phyloP scores from a whole-genome alignment of 352 stramenopile genomes.

The Phytophthora sp. region DNA sequence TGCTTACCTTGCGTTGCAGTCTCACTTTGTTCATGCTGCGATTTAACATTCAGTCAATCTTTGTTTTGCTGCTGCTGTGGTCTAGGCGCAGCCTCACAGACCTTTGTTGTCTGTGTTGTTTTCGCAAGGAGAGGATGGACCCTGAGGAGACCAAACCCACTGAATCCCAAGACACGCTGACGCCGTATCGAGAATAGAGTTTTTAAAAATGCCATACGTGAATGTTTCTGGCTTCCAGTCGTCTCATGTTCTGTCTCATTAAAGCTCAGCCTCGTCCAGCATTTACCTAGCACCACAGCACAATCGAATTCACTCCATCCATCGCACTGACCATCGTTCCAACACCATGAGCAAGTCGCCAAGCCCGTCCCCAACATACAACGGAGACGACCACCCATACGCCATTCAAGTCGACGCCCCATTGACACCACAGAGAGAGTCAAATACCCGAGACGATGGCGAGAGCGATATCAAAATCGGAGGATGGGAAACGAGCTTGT shows the following conservation, averaged over 20 bases:
- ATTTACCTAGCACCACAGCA: background rate
- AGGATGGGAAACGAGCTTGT: constrained; percentile 33
- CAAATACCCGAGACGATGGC: constrained; percentile 2
- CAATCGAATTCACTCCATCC: constrained; percentile 17
- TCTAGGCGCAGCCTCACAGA: too few relatives aligned
- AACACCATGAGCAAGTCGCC: constrained; percentile 19
- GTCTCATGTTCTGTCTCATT: constrained; percentile 2
- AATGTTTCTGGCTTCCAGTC: background rate
- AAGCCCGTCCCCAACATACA: constrained; percentile 2
- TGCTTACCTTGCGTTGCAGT: too few relatives aligned
- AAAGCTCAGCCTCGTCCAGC: constrained; percentile 9
- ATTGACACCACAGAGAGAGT: constrained; percentile 14
- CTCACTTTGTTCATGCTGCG: too few relatives aligned
- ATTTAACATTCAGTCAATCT: too few relatives aligned
- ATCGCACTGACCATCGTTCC: too few relatives aligned
- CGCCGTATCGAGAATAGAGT: too few relatives aligned
- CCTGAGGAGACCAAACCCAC: too few relatives aligned
- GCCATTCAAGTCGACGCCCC: constrained; percentile 36
- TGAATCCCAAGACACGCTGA: too few relatives aligned
- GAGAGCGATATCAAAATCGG: constrained; percentile 29
- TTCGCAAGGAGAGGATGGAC: too few relatives aligned
- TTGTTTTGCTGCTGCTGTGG: too few relatives aligned
- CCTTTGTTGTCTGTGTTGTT: too few relatives aligned
- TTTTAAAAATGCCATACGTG: background rate
- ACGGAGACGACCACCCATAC: constrained; percentile 26